A percentile compares a stretch with the other conserved stretches of the same genome.
phyloP scores from a whole-genome alignment of 2,329 filamentous ascomycete species.

The Colletotrichum sp. region DNA sequence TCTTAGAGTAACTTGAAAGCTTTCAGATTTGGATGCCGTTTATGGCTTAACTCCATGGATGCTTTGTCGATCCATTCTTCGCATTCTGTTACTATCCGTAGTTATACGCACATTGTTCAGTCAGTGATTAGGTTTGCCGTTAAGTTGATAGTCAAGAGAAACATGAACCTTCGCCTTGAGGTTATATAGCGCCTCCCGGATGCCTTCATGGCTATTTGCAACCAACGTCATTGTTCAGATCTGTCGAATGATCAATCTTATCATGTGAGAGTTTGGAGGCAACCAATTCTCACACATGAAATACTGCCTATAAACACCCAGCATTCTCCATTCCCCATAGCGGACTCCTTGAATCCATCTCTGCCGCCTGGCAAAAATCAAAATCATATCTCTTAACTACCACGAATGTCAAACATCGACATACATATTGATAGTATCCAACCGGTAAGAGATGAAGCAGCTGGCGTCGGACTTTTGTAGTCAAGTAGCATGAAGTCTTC shows the following conservation, averaged over 20 bases:
- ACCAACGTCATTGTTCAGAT: background rate
- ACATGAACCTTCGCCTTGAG: background rate
- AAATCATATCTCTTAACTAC: background rate
- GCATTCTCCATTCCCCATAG: background rate
- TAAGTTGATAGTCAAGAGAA: background rate
- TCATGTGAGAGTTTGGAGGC: background rate
- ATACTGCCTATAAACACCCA: rapidly evolving
- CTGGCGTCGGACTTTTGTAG: background rate
- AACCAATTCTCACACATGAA: background rate
- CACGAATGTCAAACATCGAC: background rate
- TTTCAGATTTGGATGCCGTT: background rate
- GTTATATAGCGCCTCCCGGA: background rate
- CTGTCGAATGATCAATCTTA: background rate
- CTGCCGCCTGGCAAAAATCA: background rate
- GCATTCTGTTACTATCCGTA: background rate
- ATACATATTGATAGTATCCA: background rate
- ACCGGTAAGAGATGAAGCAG: background rate
- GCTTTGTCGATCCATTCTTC: background rate
- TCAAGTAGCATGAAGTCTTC: background rate
- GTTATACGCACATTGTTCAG: background rate
- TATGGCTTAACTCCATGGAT: background rate
- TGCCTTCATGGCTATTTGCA: background rate
- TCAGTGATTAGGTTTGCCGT: background rate
- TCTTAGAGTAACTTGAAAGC: background rate
- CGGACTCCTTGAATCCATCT: background rate